A percentile compares a stretch with the other conserved stretches of the same genome.
Evolutionary conservation across 768 basidiomycete species (phyloP).

Genomic region (Tulasnella sp.): DNA sequence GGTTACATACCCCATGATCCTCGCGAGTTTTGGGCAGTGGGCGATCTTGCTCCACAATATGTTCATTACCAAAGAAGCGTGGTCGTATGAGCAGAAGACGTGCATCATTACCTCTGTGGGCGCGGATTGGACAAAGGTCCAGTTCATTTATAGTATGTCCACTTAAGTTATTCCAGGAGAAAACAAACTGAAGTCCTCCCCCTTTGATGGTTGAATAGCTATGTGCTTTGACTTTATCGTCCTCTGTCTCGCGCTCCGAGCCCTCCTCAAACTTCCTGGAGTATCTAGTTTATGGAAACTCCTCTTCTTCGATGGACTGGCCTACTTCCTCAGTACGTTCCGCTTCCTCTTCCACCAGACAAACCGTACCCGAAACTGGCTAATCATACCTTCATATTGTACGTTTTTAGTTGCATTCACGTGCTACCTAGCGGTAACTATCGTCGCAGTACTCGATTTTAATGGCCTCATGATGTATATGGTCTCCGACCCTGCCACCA

Average conservation of each 20-base stretch:
- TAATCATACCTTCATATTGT: too few species aligned
- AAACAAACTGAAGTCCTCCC: not conserved
- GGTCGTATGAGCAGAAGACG: too few species aligned
- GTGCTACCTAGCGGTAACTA: slow-evolving; percentile 54
- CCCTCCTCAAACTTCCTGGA: slow-evolving; percentile 40
- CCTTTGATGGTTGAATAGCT: too few species aligned
- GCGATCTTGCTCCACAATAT: not conserved
- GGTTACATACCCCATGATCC: slow-evolving; percentile 38
- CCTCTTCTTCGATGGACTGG: slow-evolving; percentile 58
- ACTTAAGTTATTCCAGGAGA: too few species aligned
- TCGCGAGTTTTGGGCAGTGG: slow-evolving; percentile 45
- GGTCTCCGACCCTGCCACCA: slow-evolving; percentile 15
- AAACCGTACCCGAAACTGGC: too few species aligned
- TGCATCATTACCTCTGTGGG: too few species aligned
- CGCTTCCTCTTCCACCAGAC: too few species aligned
- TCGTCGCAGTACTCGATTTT: not conserved
- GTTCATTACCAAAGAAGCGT: too few species aligned
- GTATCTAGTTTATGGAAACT: slow-evolving; percentile 39
- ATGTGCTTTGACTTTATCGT: slow-evolving; percentile 64
- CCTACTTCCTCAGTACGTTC: slow-evolving; percentile 50
- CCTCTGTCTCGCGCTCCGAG: slow-evolving; percentile 48
- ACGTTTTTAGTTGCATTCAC: slow-evolving; percentile 2
- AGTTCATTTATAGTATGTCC: slow-evolving; percentile 37
- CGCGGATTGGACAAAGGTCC: too few species aligned
- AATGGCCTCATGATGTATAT: slow-evolving; percentile 9